Percentiles rank a stretch among this genome's conserved stretches.
Evolutionary conservation across 768 basidiomycete genomes (phyloP).

Genomic region (Boletus sensibilis): DNA sequence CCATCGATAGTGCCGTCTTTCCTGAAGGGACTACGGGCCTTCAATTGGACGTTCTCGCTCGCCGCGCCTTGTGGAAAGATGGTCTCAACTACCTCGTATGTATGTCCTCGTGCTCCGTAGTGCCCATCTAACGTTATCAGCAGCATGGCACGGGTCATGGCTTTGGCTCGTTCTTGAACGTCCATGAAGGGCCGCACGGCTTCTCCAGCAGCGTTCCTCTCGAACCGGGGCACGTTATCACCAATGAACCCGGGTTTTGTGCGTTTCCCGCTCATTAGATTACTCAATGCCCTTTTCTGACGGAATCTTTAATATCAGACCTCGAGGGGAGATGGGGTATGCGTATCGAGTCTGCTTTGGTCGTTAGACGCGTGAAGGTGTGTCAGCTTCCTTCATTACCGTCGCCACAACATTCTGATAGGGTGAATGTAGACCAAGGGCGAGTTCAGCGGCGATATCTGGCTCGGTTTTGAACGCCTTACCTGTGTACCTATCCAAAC

Average conservation of each 20-base stretch:
- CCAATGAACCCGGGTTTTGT: conserved; percentile 95
- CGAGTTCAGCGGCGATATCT: conserved; percentile 68
- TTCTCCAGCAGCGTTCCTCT: conserved; percentile 71
- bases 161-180: conserved; percentile 81
- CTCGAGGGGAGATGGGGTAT: conserved; percentile 83
- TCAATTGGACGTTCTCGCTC: conserved; percentile 86
- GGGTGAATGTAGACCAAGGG: conserved; percentile 55
- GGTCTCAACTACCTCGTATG: conserved; percentile 76
- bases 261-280: conserved; percentile 33
- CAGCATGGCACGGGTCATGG: conserved; percentile 94
- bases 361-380: conserved; percentile 61
- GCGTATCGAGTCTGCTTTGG: conserved; percentile 85
- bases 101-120: conserved; percentile 15
- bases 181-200: conserved; percentile 82
- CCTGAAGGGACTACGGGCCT: conserved; percentile 85
- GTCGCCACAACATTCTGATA: conserved; percentile 6
- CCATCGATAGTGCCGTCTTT: conserved; percentile 86
- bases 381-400: conserved; percentile 11
- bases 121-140: conserved; percentile 18
- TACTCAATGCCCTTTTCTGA: conserved; percentile 16
- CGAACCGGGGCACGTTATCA: conserved; percentile 84
- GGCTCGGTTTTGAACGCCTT: conserved; percentile 90
- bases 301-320: conserved; percentile 43
- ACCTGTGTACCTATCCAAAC: conserved; percentile 95
- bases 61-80: conserved; percentile 84